Base-by-base conservation (phyloP, 768 basidiomycete genomes). In the Mycena filopes region DNA sequence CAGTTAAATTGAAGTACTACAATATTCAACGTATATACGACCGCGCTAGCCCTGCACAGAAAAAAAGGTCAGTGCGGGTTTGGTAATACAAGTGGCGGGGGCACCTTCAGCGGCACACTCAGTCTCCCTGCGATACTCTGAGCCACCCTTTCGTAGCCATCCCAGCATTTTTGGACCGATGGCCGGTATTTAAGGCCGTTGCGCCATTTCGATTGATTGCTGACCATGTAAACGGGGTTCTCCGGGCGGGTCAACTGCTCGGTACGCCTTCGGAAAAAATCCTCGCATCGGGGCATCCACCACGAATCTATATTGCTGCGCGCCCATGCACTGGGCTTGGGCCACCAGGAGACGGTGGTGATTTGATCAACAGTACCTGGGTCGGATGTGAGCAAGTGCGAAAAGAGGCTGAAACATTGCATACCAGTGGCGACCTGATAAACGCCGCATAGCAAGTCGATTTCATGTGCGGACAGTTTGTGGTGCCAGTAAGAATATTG, bases 341-440 rank as follows among this genome's bases (percentile, higher is more conserved):
- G 54, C 54, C 54, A 55, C 43, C 55, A 56, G 16, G 43, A 56
- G 16, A 45, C 21, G 31, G 7, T 25, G 15, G 7, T 26, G n/a
- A 31, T 56, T 16, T 56, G 55, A 9, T 56, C 55, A 12, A 1
- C 10, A 9, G 12, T 23, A 1, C 28, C 54, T 55, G 42, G 45
- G 20, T 45, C 20, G 18, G 15, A 45, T 21, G 16, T 55, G 29
- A 46, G 40, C 33, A 18, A 56, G n/a, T 4, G 25, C 31, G 55
- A 16, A 26, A 55, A 7, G 46, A 25, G 20, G 33, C n/a, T 18
- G 33, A 48, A 12, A 48, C 26, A 7, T 26, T 41, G 43, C 48
- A 50, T 41, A 60, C 58, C 41, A 41, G 48, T 50, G 2, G 12
- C 18, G 21, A 60, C 20, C n/a, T 60, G 47, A 26, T 60, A 60